Evolutionary conservation across 108 stramenopile genomes (phyloP).

Genomic region (Cyclotella sp.): DNA sequence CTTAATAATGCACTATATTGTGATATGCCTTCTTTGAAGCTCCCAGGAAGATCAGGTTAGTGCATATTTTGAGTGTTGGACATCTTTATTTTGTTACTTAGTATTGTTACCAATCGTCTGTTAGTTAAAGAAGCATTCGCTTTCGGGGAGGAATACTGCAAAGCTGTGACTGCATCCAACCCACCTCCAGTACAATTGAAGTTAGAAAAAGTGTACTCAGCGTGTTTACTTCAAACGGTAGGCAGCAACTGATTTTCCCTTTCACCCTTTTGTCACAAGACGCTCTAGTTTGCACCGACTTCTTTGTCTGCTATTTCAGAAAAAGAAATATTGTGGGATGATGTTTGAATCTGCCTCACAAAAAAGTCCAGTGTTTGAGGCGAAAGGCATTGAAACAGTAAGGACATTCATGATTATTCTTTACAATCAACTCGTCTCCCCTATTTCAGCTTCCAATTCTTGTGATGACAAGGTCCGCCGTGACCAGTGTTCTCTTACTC

Average conservation of each 20-base stretch:
- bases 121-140: slow-evolving; percentile 86
- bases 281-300: background rate
- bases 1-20: background rate
- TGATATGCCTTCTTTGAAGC: slow-evolving; percentile 17
- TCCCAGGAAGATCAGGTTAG: slow-evolving; percentile 79
- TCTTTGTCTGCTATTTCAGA: slow-evolving; percentile 27
- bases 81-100: background rate
- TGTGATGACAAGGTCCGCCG: slow-evolving; percentile 53
- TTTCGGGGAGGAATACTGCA: slow-evolving; percentile 93
- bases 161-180: slow-evolving; percentile 80
- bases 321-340: slow-evolving; percentile 92
- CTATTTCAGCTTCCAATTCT: background rate
- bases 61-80: background rate
- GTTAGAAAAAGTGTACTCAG: slow-evolving; percentile 95
- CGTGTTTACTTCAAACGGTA: slow-evolving; percentile 85
- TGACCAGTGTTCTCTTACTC: slow-evolving; percentile 87
- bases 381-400: slow-evolving; percentile 88
- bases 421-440: background rate
- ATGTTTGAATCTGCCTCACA: slow-evolving; percentile 81
- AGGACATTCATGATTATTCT: slow-evolving; percentile 4
- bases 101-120: background rate
- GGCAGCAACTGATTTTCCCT: background rate
- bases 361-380: slow-evolving; percentile 80
- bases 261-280: background rate
- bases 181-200: slow-evolving; percentile 95